These are phyloP conservation scores for Ogataea pignaliae DNA, from an alignment of 805 yeast genomes.

Conservation along the genomic window DNA sequence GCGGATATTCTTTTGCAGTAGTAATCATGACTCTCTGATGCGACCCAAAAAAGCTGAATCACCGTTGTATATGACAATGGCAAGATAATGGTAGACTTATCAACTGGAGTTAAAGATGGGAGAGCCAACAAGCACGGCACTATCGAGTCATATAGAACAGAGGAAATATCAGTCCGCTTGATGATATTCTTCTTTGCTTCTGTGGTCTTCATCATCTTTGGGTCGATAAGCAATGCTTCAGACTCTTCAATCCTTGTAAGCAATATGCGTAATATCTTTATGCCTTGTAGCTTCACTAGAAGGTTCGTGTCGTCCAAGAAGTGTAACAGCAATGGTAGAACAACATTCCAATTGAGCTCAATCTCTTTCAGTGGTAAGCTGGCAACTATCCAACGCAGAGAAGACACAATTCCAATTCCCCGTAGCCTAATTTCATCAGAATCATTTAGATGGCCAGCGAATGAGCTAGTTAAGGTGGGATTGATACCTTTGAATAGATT, in stretches of 20 bases:
- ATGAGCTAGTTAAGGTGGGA: constrained; percentile 15
- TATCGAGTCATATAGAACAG: constrained; percentile 20
- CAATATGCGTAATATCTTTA: constrained; percentile 9
- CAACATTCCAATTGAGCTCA: constrained; percentile 22
- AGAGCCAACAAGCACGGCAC: constrained; percentile 26
- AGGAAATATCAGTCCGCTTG: constrained; percentile 17
- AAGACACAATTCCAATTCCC: constrained; percentile 11
- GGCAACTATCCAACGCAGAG: constrained; percentile 8
- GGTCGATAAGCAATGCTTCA: too few species aligned
- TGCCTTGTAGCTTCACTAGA: constrained; percentile 21
- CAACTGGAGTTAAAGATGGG: constrained; percentile 26
- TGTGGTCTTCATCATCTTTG: not conserved
- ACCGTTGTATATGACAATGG: constrained; percentile 21
- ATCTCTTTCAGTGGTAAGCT: constrained; percentile 4
- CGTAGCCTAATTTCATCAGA: constrained; percentile 16
- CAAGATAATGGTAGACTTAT: constrained; percentile 16
- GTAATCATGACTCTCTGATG: constrained; percentile 5
- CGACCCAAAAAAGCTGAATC: constrained; percentile 9
- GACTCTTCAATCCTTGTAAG: constrained; percentile 3
- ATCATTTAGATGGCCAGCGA: constrained; percentile 11
- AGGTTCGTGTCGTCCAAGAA: constrained; percentile 28
- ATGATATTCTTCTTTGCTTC: constrained; percentile 14
- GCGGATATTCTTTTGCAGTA: constrained; percentile 13
- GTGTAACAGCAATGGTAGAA: constrained; percentile 23
- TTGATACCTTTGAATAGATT: constrained; percentile 12